Conservation (phyloP, 805 yeast genomes). For the Candida alai region DNA sequence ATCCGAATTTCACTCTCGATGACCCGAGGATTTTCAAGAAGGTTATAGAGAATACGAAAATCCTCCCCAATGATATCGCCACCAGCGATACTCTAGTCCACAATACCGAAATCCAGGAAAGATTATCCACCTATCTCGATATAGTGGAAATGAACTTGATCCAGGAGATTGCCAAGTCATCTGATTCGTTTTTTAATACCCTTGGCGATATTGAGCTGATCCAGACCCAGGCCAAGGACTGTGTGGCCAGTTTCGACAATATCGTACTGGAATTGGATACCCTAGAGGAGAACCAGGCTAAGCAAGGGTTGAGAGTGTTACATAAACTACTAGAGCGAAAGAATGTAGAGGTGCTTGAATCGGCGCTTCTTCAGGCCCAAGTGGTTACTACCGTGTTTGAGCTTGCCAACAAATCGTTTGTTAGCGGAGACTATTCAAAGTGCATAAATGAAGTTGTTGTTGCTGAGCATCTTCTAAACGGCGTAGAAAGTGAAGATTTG, state of each 20-base stretch:
- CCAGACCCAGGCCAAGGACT: slow-evolving; percentile 47
- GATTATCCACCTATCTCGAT: slow-evolving; percentile 78
- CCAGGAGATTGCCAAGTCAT: slow-evolving; percentile 77
- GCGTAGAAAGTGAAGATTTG: slow-evolving; percentile 14
- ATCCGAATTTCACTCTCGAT: slow-evolving; percentile 70
- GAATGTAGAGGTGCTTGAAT: slow-evolving; percentile 62
- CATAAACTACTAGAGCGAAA: slow-evolving; percentile 48
- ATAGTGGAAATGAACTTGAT: slow-evolving; percentile 78
- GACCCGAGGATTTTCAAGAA: slow-evolving; percentile 80
- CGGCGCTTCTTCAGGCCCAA: slow-evolving; percentile 52
- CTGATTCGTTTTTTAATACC: slow-evolving; percentile 81
- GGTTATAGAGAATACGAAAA: slow-evolving; percentile 57
- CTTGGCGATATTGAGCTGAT: slow-evolving; percentile 72
- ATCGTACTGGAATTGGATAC: slow-evolving; percentile 44
- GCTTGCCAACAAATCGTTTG: slow-evolving; percentile 38
- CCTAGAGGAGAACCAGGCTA: slow-evolving; percentile 48
- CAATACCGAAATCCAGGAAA: slow-evolving; percentile 65
- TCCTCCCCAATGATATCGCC: slow-evolving; percentile 28
- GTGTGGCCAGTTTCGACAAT: slow-evolving; percentile 44
- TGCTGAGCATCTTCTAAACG: slow-evolving; percentile 51
- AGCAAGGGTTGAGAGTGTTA: slow-evolving; percentile 47
- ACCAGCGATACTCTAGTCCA: slow-evolving; percentile 34
- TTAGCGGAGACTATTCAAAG: slow-evolving; percentile 43
- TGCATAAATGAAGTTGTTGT: slow-evolving; percentile 58
- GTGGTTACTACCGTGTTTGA: slow-evolving; percentile 26